Base-by-base conservation (phyloP, 1,284 basidiomycete genomes). In the Tausonia pullulans region DNA sequence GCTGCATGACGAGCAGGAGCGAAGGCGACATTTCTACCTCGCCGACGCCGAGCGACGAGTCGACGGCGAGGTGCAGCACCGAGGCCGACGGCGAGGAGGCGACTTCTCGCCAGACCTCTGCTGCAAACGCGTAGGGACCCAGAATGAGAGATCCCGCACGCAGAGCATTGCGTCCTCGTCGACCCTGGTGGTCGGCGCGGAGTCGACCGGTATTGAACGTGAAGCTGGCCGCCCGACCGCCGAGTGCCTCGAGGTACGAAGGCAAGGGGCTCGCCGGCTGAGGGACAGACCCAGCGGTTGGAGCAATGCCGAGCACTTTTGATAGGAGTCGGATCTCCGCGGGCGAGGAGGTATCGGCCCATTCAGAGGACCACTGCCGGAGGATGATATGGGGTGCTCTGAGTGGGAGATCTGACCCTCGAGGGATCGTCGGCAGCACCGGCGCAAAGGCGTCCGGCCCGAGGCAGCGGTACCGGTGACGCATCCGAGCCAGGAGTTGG, bases 1-100 rank as follows among this genome's bases (percentile, higher is more conserved):
- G 69, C 13, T 65, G 64, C 7, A 69, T 57, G 58, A 70, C 64
- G 27, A 64, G 53, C 4, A 67, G 63, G 8, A 70, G 62, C 40
- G 66, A 62, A 13, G 67, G 69, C 8, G 67, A 63, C 51, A 69
- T 54, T 14, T 49, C 43, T 13, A 64, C 62, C 1, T 56, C 58
- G 43, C 62, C 16, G 11, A 43, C 46, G 5, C 64, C 58, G 27
- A 68, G 59, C 6, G 65, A 61, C 2, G 60, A 63, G 8, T 57
- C 43, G 13, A 62, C 48, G 27, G 48, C 53, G 27, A 55, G 45
- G 27, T 50, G 53, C 10, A 62, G 61, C 2, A 41, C 50, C 5
- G 51, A 27, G 27, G 27, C 27, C 27, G 46, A 10, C 43, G 45
- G n/a, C 3, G 13, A 16, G 58, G 9, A 41, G 46, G 13, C 11